Evolutionary conservation across 2,329 filamentous ascomycete species (phyloP), one percentile per base, ranked within the genome.

Genomic region (Stachybotrys echinatus): DNA sequence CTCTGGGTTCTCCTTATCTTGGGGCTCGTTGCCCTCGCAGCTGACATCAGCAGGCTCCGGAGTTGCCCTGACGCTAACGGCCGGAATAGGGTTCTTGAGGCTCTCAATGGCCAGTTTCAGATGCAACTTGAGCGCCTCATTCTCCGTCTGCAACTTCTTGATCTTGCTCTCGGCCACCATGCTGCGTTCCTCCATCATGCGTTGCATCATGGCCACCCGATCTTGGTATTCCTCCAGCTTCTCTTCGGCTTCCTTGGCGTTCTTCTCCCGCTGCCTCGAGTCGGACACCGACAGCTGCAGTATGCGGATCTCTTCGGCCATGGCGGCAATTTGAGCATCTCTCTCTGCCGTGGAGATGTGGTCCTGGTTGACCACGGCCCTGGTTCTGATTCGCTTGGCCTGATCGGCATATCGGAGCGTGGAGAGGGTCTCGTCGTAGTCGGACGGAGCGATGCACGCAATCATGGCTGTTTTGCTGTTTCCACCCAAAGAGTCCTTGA

Each of bases 381-480:
- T 87, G 31, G 92, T 97, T 63, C 92, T 90, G 72, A 99, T 99
- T 50, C 88, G 87, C 75, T 99, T 99, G 53, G 94, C 94, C 70
- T 97, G 92, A 68, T 99, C 92, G 19, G 94, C 94, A 67, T 99
- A 99, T 37, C 94, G 89, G 12, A 99, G 82, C 1, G 94, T 99
- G 3, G 90, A 96, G 2, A 99, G 80, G 0, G 94, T 99, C 67
- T 99, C 94, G 50, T 99, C 94, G 65, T 99, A 97, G 71, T 99
- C 94, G 1, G 89, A 86, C 0, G 94, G 94, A 5, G 91, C 87
- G 59, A 99, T 96, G 66, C 94, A 97, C 8, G 94, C 94, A 61
- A 99, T 96, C 94, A 99, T 99, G 54, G 94, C 94, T 10, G 94
- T 99, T 71, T 97, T 99, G 63, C 87, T 92, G 77, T 99, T 99